Percentiles rank a stretch among this genome's conserved stretches.
Conservation (phyloP, 306 rosid genomes). For the Comarum palustre region DNA sequence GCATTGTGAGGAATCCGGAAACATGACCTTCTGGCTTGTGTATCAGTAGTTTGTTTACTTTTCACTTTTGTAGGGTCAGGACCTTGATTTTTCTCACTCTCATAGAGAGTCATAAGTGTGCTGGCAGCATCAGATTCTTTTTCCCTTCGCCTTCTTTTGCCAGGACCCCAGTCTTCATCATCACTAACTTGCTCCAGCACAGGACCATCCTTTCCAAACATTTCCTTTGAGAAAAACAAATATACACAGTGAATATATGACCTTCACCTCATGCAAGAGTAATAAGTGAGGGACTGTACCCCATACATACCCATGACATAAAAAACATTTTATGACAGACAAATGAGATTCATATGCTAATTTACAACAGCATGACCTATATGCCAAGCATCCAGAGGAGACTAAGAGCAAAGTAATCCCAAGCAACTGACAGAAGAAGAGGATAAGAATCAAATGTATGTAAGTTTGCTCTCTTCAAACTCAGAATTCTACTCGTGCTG, state of each 20-base stretch:
- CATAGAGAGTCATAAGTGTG: conserved; percentile 78
- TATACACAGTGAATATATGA: background rate
- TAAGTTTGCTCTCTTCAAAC: background rate
- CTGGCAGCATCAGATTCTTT: conserved; percentile 81
- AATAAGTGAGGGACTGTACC: background rate
- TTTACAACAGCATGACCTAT: background rate
- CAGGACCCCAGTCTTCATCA: conserved; percentile 96
- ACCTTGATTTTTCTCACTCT: conserved; percentile 47
- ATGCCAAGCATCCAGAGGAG: background rate
- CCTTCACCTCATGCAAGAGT: background rate
- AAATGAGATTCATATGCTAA: background rate
- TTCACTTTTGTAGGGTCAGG: conserved; percentile 22
- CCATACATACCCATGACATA: background rate
- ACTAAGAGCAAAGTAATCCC: background rate
- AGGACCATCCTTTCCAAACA: conserved; percentile 84
- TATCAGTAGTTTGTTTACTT: conserved; percentile 24
- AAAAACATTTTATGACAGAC: background rate
- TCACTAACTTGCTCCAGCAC: conserved; percentile 68
- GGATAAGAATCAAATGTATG: background rate
- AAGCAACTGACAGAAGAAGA: background rate
- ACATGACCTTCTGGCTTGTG: conserved; percentile 44
- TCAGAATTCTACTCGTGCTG: background rate
- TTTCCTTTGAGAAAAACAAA: conserved; percentile 49
- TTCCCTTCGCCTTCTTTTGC: conserved; percentile 61
- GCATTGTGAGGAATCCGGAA: conserved; percentile 71